Conservation (phyloP, 805 yeast genomes). For the Metschnikowia rubicola region DNA sequence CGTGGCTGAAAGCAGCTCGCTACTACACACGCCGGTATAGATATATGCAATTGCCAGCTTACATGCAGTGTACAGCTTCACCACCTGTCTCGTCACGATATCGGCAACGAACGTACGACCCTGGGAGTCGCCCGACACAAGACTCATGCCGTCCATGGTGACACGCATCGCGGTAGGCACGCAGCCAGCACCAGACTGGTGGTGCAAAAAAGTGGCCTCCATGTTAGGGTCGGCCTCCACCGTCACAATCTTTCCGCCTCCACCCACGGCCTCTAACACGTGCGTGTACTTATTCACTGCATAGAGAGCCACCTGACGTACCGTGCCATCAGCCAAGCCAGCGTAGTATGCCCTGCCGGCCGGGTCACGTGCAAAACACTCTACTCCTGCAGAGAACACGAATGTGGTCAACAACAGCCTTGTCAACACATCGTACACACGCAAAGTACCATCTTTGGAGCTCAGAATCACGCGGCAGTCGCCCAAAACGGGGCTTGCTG, state of each 20-base stretch:
- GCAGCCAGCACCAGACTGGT: slow-evolving; percentile 17
- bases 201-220: slow-evolving; percentile 51
- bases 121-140: slow-evolving; percentile 69
- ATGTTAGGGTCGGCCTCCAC: slow-evolving; percentile 50
- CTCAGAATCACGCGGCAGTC: slow-evolving; percentile 66
- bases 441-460: slow-evolving; percentile 70
- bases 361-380: slow-evolving; percentile 65
- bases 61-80: slow-evolving; percentile 49
- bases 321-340: slow-evolving; percentile 63
- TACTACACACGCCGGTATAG: slow-evolving; percentile 21
- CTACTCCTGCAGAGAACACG: slow-evolving; percentile 58
- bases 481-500: slow-evolving; percentile 48
- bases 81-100: slow-evolving; percentile 62
- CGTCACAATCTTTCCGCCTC: slow-evolving; percentile 49
- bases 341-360: slow-evolving; percentile 71
- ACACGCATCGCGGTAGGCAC: slow-evolving; percentile 53
- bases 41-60: slow-evolving; percentile 34
- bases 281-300: slow-evolving; percentile 30
- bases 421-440: slow-evolving; percentile 59
- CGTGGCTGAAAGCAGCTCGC: slow-evolving; percentile 13
- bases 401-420: slow-evolving; percentile 60
- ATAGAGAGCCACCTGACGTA: slow-evolving; percentile 55
- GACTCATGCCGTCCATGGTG: slow-evolving; percentile 69
- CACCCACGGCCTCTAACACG: slow-evolving; percentile 60
- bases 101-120: slow-evolving; percentile 73